Evolutionary conservation across 257 asterid genomes (phyloP), one percentile per base, ranked within the genome.

Genomic region (Przewalskia tangutica): DNA sequence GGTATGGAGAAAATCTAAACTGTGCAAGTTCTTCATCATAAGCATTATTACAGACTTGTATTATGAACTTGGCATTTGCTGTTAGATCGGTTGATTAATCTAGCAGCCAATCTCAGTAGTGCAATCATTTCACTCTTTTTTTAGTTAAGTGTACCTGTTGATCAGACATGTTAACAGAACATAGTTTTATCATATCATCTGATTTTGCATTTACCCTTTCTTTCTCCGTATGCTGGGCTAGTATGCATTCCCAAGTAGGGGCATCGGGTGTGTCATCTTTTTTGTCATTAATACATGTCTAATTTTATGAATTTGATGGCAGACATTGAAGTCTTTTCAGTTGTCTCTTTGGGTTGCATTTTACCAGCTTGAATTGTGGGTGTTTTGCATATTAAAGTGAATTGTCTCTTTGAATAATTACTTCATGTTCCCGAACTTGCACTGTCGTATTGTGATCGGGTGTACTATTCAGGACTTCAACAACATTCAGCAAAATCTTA

Each of bases 371-470:
- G 58, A 75, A 50, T 75, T 48, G 62, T 23, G 79, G 60, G 62
- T 48, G 59, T 23, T 75, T 75, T 27, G 50, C 44, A 71, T 23
- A 75, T 44, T 50, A 32, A 75, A 48, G 62, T 75, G 58, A 84
- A 46, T 78, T 44, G 36, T 83, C 54, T 51, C 60, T 85, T 79
- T 71, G 82, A 38, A 63, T 58, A 87, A 40, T 70, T 94, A 98
- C 93, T 96, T 85, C 91, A 91, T 88, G 93, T 93, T 91, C 98
- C 99, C 65, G 98, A 96, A 65, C 84, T 94, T 89, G 99, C 98
- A 62, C 85, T 96, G 78, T 81, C 96, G 65, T 94, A 96, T 84
- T 96, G 99, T 81, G 99, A 96, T 82, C 95, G 95, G 67, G 89
- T 96, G 75, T 91, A 94, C 63, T 94, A 93, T 81, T 89, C 91